Evolutionary conservation across 2,329 filamentous ascomycete species (phyloP).

Genomic region (Chalaropsis ovoidea): DNA sequence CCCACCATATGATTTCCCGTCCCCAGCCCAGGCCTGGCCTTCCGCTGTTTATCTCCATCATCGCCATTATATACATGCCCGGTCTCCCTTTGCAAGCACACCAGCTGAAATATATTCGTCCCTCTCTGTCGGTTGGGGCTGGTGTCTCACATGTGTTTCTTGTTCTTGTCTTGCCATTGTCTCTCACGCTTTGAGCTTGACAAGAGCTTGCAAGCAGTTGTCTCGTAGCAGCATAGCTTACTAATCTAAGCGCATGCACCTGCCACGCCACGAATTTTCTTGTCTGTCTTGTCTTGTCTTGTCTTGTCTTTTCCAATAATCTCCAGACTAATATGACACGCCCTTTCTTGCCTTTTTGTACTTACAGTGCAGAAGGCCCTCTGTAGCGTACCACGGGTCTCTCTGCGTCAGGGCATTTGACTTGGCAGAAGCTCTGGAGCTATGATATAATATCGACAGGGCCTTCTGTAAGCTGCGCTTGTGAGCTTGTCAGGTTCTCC

Average conservation of each 20-base stretch:
- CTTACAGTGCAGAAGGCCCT: too few species aligned
- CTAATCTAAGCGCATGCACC: not conserved
- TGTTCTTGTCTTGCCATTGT: constrained; percentile 1
- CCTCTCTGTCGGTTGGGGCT: not conserved
- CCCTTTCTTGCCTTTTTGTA: not conserved
- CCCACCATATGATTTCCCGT: too few species aligned
- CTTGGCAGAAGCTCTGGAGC: constrained; percentile 3
- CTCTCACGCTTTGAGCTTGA: not conserved
- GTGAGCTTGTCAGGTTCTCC: not conserved
- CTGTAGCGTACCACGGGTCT: not conserved
- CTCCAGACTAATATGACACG: too few species aligned
- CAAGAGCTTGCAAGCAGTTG: constrained; percentile 5
- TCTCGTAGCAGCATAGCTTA: not conserved
- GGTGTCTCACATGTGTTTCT: not conserved
- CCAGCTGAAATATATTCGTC: not conserved
- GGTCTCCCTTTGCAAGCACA: not conserved
- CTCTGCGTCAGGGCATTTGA: not conserved
- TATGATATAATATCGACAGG: not conserved
- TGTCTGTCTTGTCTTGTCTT: not conserved
- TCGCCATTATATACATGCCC: not conserved
- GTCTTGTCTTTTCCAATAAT: not conserved
- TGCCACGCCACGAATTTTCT: constrained; percentile 1
- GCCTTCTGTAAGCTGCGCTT: not conserved
- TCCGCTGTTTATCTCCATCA: too few species aligned
- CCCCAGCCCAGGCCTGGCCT: too few species aligned